Conservation (phyloP, 257 asterid genomes). For the Gentiana dahurica region DNA sequence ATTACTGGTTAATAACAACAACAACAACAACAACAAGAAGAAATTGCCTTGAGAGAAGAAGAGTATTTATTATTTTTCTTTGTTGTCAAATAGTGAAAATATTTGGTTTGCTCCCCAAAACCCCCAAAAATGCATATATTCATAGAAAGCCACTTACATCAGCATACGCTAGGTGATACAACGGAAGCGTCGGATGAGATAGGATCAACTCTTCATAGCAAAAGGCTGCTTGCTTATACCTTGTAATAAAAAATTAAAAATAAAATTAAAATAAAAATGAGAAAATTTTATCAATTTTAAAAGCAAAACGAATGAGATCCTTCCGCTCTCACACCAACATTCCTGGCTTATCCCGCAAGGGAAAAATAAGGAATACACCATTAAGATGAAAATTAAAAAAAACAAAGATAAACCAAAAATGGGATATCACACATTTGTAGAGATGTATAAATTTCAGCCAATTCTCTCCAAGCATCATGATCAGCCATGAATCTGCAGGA, state of each 20-base stretch:
- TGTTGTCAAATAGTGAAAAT: no score
- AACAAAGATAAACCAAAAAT: not conserved
- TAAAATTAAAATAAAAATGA: not conserved
- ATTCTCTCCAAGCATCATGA: constrained; percentile 98
- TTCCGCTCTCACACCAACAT: not conserved
- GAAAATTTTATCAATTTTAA: no score
- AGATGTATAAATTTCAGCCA: constrained; percentile 85
- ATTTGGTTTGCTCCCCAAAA: no score
- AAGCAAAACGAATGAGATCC: no score
- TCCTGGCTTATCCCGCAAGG: constrained; percentile 2
- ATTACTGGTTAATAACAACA: no score
- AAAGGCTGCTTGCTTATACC: constrained; percentile 96
- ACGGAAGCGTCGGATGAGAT: constrained; percentile 83
- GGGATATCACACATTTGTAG: constrained; percentile 62
- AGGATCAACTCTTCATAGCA: constrained; percentile 96
- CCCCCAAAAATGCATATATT: not conserved
- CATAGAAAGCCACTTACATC: constrained; percentile 82
- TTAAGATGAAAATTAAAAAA: not conserved
- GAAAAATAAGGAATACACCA: not conserved
- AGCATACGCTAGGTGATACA: constrained; percentile 84
- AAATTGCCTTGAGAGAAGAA: no score
- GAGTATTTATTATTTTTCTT: no score
- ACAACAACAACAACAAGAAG: no score
- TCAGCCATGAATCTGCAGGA: constrained; percentile 94
- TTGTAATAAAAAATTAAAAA: constrained; percentile 19